Evolutionary conservation across 441 rosid species (phyloP).

Genomic region (Mallotus repandus): DNA sequence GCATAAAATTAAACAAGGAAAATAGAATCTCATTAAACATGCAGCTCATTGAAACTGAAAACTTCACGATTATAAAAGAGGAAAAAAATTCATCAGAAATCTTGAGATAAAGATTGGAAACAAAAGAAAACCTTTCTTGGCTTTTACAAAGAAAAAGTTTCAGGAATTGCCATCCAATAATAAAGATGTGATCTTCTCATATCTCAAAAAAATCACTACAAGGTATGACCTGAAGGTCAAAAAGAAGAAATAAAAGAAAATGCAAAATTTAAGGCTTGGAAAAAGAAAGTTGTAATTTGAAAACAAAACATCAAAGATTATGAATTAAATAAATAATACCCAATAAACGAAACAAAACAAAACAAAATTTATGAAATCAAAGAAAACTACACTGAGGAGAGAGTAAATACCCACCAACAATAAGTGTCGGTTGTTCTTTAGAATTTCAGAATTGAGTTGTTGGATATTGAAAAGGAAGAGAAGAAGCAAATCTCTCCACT

Average conservation of each 20-base stretch:
- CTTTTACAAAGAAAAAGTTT: neutral
- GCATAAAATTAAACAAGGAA: neutral
- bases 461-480: conserved; percentile 8
- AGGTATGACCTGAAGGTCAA: neutral
- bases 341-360: neutral
- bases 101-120: neutral
- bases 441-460: conserved; percentile 13
- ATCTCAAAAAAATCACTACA: neutral
- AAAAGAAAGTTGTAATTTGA: neutral
- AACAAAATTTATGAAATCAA: neutral
- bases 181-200: neutral
- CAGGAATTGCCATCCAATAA: neutral
- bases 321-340: neutral
- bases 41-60: neutral
- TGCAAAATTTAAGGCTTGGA: neutral
- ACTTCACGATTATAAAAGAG: neutral
- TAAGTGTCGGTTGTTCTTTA: neutral
- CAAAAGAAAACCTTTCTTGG: neutral
- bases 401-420: conserved; percentile 1
- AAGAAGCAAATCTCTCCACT: neutral
- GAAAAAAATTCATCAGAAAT: neutral
- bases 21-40: neutral
- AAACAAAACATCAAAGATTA: neutral
- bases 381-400: neutral
- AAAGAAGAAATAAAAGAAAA: neutral